Base-by-base conservation (phyloP, 2,329 filamentous ascomycete genomes). In the Nemania sp. region DNA sequence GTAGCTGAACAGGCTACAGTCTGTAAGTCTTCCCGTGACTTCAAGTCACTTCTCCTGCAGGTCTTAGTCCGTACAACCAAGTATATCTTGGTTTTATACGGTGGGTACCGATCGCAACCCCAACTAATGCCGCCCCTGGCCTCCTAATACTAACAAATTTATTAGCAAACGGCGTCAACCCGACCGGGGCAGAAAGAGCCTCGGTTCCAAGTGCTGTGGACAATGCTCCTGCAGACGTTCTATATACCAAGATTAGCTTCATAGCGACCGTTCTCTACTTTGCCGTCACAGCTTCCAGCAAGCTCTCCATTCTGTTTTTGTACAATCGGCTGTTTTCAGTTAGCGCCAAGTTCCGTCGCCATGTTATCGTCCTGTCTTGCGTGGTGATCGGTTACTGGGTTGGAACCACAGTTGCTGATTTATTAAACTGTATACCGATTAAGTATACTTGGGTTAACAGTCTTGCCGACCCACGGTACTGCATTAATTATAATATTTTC, bases 231-330 rank as follows among this genome's bases (percentile, higher is more conserved):
- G 27, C 47, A 5, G 71, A 75, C 24, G 56, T 61, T 3, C 26
- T 70, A 1, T 74, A 62, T 38, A 62, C 68, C 6, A 69, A 71
- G 53, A 65, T 75, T 20, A 53, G 56, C 11, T 79, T 73, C 15
- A 62, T 71, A 26, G 67, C 71, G 13, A 71, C 76, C 2, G 64
- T 78, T 8, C 66, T 79, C 6, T 80, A 80, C 55, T 77, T 77
- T 27, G 73, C 73, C 7, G 72, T 78, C 4, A 66, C 75, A 0
- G 66, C 69, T 7, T 57, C 77, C 1, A 75, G 78, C 1, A 79
- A 79, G 59, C 59, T 79, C 0, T 77, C 76, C 0, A 77, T 80
- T 22, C 58, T 80, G 5, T 69, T 75, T 45, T 73, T 80, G 64
- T 80, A 80, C 11, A 55, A 70, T 2, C 70, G 75, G 11, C 70